Conservation (phyloP, 345 rosid species). For the Hypericum perforatum region DNA sequence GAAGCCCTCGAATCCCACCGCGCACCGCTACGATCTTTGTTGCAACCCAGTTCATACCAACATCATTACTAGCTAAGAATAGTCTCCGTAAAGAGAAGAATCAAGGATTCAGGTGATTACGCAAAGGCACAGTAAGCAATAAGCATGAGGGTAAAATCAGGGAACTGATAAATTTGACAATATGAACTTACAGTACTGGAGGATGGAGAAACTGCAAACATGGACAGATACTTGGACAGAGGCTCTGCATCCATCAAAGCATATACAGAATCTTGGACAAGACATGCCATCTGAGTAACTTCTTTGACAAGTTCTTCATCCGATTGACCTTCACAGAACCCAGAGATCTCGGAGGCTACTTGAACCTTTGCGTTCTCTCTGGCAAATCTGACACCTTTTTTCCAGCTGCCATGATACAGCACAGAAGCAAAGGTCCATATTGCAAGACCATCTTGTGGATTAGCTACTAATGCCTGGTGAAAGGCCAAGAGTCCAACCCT, state of each 20-base stretch:
- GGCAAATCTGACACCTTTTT: slow-evolving; percentile 51
- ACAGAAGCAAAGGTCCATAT: slow-evolving; percentile 60
- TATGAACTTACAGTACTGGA: slow-evolving; percentile 44
- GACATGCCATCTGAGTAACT: slow-evolving; percentile 43
- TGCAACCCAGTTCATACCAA: too few species aligned
- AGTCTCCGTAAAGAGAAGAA: too few species aligned
- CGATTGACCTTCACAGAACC: slow-evolving; percentile 33
- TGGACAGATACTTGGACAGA: slow-evolving; percentile 29
- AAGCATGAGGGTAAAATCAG: neutral
- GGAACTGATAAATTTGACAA: neutral
- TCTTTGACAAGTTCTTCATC: slow-evolving; percentile 51
- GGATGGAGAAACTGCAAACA: slow-evolving; percentile 27
- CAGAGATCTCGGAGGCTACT: slow-evolving; percentile 50
- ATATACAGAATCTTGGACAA: slow-evolving; percentile 35
- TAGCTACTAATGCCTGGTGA: slow-evolving; percentile 64
- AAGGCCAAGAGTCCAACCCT: slow-evolving; percentile 85
- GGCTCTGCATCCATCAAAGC: slow-evolving; percentile 29
- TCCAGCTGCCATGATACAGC: slow-evolving; percentile 62
- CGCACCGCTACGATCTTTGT: too few species aligned
- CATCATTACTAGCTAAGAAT: too few species aligned
- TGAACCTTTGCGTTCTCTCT: slow-evolving; percentile 32
- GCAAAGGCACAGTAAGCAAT: too few species aligned
- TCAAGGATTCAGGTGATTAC: too few species aligned
- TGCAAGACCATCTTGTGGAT: slow-evolving; percentile 70
- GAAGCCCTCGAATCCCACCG: too few species aligned